phyloP scores from a whole-genome alignment of 1,139 yeast species.

The Candida gigantensis region DNA sequence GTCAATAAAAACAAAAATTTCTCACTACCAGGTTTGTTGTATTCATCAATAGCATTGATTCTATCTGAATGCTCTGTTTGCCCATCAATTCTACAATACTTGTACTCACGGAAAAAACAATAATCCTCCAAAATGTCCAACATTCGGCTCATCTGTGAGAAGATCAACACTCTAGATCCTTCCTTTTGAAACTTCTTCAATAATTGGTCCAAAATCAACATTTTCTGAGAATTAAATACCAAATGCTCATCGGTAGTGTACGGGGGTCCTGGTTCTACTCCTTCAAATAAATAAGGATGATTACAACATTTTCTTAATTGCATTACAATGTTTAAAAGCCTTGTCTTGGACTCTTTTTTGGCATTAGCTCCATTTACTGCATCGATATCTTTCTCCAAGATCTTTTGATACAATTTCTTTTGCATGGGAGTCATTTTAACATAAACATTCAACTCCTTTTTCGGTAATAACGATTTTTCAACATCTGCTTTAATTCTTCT shows the following conservation, averaged over 20 bases:
- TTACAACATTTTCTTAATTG: slow-evolving; percentile 82
- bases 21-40: slow-evolving; percentile 66
- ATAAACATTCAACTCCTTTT: slow-evolving; percentile 70
- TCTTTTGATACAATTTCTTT: slow-evolving; percentile 70
- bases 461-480: slow-evolving; percentile 74
- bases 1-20: slow-evolving; percentile 73
- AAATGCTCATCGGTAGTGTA: slow-evolving; percentile 82
- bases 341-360: slow-evolving; percentile 71
- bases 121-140: slow-evolving; percentile 79
- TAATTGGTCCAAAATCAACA: slow-evolving; percentile 69
- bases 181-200: slow-evolving; percentile 61
- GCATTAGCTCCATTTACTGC: slow-evolving; percentile 82
- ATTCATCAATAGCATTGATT: slow-evolving; percentile 73
- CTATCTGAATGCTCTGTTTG: slow-evolving; percentile 79
- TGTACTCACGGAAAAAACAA: slow-evolving; percentile 64
- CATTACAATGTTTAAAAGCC: slow-evolving; percentile 78
- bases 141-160: slow-evolving; percentile 82
- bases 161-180: slow-evolving; percentile 75
- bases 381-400: slow-evolving; percentile 77
- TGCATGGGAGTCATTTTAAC: slow-evolving; percentile 80
- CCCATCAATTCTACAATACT: slow-evolving; percentile 80
- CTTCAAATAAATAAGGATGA: slow-evolving; percentile 81
- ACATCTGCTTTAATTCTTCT: slow-evolving; percentile 80
- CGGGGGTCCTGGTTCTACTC: slow-evolving; percentile 89
- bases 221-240: slow-evolving; percentile 69